These are phyloP conservation scores for Coniochaeta sp. DNA, from an alignment of 2,329 filamentous ascomycete species.

Conservation along the genomic window DNA sequence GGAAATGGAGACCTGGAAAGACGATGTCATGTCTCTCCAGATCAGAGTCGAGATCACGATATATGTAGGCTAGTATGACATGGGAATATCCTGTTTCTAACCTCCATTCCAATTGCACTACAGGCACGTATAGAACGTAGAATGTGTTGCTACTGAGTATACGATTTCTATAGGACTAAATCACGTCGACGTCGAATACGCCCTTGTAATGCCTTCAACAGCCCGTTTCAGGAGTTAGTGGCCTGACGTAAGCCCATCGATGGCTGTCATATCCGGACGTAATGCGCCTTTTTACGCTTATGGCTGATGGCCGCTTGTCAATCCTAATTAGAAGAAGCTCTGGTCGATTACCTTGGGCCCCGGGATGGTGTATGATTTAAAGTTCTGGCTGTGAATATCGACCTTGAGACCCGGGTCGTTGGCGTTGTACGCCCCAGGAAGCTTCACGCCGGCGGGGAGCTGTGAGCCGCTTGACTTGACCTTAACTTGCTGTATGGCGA, in stretches of 20 bases:
- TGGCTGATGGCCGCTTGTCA: not conserved
- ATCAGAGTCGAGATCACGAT: no score
- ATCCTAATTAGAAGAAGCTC: conserved; percentile 12
- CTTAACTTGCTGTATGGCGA: conserved; percentile 29
- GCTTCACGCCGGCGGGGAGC: conserved; percentile 31
- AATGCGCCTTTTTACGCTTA: not conserved
- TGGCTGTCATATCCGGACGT: not conserved
- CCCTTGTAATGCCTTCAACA: not conserved
- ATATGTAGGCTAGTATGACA: no score
- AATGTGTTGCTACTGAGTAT: not conserved
- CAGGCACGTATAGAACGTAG: not conserved
- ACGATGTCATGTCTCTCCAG: no score
- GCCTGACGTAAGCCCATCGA: not conserved
- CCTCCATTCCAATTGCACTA: no score
- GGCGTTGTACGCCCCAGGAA: conserved; percentile 39
- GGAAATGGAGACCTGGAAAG: not conserved
- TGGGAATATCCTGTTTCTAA: no score
- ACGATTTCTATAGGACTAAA: not conserved
- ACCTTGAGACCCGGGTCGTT: conserved; percentile 39
- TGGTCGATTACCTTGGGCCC: conserved; percentile 24
- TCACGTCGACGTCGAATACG: not conserved
- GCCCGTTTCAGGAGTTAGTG: no score
- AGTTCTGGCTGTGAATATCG: conserved; percentile 31
- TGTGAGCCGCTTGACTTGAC: conserved; percentile 33
- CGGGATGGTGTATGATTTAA: conserved; percentile 27